phyloP scores from a whole-genome alignment of 768 basidiomycete genomes.

The Trametes punicea region DNA sequence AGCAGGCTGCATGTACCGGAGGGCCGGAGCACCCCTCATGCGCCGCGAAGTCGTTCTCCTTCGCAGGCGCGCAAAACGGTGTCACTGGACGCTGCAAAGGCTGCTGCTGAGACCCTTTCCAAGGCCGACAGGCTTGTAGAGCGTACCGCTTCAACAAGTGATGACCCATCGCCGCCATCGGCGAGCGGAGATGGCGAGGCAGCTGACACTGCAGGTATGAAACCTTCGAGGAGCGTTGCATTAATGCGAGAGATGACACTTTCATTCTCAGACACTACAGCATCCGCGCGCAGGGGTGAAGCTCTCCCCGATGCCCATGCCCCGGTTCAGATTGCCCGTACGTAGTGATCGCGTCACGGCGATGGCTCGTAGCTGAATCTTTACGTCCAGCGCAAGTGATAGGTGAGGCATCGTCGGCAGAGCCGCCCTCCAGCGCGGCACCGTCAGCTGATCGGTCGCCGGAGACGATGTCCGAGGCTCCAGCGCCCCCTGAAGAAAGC shows the following conservation, averaged over 20 bases:
- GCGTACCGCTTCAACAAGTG: neutral
- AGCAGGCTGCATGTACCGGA: conserved; percentile 48
- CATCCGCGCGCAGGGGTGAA: neutral
- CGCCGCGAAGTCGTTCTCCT: conserved; percentile 37
- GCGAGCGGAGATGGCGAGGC: neutral
- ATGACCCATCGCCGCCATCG: neutral
- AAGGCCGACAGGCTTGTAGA: conserved; percentile 12
- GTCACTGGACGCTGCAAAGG: conserved; percentile 12
- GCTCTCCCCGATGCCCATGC: neutral
- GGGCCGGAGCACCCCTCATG: conserved; percentile 38
- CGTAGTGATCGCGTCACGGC: conserved; percentile 1
- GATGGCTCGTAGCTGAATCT: neutral
- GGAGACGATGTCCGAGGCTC: neutral
- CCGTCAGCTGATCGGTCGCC: conserved; percentile 1
- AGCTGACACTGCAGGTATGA: conserved; percentile 2
- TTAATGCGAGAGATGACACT: conserved; percentile 10
- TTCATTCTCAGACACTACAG: neutral
- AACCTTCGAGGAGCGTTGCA: neutral
- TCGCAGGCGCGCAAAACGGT: conserved; percentile 29
- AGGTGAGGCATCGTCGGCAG: conserved; percentile 1
- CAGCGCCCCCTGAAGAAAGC: neutral
- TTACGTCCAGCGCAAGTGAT: conserved; percentile 1
- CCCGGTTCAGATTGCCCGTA: neutral
- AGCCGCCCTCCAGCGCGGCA: neutral
- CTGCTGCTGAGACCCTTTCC: conserved; percentile 8